Conservation (phyloP, 805 yeast genomes). For the Pichia nanzhaoensis region DNA sequence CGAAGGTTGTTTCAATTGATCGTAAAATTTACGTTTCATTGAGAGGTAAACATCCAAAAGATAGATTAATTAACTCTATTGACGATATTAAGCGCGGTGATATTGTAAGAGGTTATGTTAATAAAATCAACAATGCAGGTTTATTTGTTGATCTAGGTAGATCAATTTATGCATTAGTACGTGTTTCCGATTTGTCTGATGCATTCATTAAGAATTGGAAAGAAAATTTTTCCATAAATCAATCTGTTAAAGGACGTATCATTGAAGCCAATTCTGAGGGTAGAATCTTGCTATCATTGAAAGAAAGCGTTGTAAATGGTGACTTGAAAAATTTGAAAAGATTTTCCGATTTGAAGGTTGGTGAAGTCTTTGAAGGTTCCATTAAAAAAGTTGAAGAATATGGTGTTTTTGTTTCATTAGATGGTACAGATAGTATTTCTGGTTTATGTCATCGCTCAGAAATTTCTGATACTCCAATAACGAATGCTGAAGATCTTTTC, state of each 20-base stretch:
- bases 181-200: constrained; percentile 77
- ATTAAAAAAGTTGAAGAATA: constrained; percentile 74
- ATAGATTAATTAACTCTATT: constrained; percentile 41
- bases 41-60: constrained; percentile 46
- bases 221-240: constrained; percentile 61
- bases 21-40: constrained; percentile 58
- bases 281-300: constrained; percentile 69
- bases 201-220: constrained; percentile 84
- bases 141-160: constrained; percentile 72
- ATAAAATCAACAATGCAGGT: constrained; percentile 67
- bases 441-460: constrained; percentile 87
- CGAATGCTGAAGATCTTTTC: constrained; percentile 59
- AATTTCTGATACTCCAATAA: constrained; percentile 62
- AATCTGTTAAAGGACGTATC: constrained; percentile 69
- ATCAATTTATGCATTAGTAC: constrained; percentile 67
- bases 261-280: constrained; percentile 54
- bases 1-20: constrained; percentile 46
- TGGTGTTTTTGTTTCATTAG: constrained; percentile 85
- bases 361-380: constrained; percentile 69
- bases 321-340: constrained; percentile 49
- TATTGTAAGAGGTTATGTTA: constrained; percentile 75
- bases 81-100: constrained; percentile 61
- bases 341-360: constrained; percentile 62
- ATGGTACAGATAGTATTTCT: constrained; percentile 63
- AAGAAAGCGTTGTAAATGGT: constrained; percentile 74